A percentile compares a stretch with the other conserved stretches of the same genome.
These are phyloP conservation scores for Diutina catenulata DNA, from an alignment of 1,139 yeast species.

Conservation along the genomic window DNA sequence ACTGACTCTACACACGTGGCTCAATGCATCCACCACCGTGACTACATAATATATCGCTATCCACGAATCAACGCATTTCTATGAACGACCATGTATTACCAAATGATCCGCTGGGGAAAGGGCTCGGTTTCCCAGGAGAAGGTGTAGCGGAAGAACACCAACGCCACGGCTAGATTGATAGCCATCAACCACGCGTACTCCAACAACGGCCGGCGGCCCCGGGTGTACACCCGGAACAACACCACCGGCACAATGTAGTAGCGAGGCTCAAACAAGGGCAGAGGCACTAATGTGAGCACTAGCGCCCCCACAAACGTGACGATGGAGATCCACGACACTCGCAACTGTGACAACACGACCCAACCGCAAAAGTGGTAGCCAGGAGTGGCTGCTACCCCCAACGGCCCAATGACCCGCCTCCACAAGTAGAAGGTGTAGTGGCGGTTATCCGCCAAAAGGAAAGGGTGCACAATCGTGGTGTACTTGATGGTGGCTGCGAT, in stretches of 20 bases:
- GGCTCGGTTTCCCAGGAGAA: constrained; percentile 62
- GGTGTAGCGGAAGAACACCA: constrained; percentile 47
- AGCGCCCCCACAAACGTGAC: constrained; percentile 42
- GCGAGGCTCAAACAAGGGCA: constrained; percentile 89
- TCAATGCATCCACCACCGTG: too few relatives aligned
- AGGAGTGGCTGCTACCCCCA: constrained; percentile 12
- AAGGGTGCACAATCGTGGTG: constrained; percentile 78
- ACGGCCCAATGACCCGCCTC: constrained; percentile 40
- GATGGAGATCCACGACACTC: constrained; percentile 22
- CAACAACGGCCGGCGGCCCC: constrained; percentile 24
- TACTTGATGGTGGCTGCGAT: constrained; percentile 41
- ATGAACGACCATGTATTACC: constrained; percentile 52
- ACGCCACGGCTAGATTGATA: constrained; percentile 41
- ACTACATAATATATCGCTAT: too few relatives aligned
- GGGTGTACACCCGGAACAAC: constrained; percentile 53
- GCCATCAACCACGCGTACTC: constrained; percentile 54
- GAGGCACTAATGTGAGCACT: constrained; percentile 58
- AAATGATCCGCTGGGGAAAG: constrained; percentile 67
- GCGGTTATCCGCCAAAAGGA: constrained; percentile 85
- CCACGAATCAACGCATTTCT: too few relatives aligned
- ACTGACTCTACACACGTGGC: too few relatives aligned
- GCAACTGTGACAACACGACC: constrained; percentile 15
- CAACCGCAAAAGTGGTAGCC: constrained; percentile 32
- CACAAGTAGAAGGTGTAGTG: constrained; percentile 85
- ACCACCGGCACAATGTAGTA: constrained; percentile 77